Base-by-base conservation (phyloP, 768 basidiomycete species). In the Rhodosporidiobolus sp. region DNA sequence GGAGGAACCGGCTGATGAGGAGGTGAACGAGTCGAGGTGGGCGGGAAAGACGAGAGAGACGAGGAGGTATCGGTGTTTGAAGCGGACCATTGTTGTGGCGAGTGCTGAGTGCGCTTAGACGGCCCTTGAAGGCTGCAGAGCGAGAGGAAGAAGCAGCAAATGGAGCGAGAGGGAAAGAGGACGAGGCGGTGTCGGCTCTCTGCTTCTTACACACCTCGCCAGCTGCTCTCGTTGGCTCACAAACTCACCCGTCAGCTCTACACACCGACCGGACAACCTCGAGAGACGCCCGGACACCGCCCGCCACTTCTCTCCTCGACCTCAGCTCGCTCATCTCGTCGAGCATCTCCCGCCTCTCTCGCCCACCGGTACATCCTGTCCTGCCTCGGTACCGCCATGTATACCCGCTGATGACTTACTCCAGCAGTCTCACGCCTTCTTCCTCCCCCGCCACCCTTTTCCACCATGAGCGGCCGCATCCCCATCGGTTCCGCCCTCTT, bases 11-110 rank as follows among this genome's bases (percentile, higher is more conserved):
- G 38, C 38, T 43, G 38, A 43, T 20, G 64, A 52, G 52, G 6
- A 26, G 55, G 45, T 20, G 48, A n/a, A 24, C 30, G 63, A 14
- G 57, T 57, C 43, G 58, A 35, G 20, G n/a, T 59, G 34, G n/a
- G 66, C 55, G 24, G 56, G 62, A 48, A 77, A 78, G 48, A 78
- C 19, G 60, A 78, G 67, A 26, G 69, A 55, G 64, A 69, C 64
- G 48, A 77, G 69, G 22, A 79, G 68, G 62, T 79, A 79, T 5
- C 76, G 77, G 61, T 79, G 70, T 62, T 79, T 77, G 73, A 73
- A 72, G 5, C 76, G 61, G 4, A 75, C 73, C 73, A 74, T 72
- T 1, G 32, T 70, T 28, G 38, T 45, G 19, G 58, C 54, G 26
- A 1, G 11, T 6, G 57, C 64, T 32, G 5, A 30, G 16, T 54